A percentile compares a stretch with the other conserved stretches of the same genome.
phyloP scores from a whole-genome alignment of 345 rosid species.

The Corymbia maculata region DNA sequence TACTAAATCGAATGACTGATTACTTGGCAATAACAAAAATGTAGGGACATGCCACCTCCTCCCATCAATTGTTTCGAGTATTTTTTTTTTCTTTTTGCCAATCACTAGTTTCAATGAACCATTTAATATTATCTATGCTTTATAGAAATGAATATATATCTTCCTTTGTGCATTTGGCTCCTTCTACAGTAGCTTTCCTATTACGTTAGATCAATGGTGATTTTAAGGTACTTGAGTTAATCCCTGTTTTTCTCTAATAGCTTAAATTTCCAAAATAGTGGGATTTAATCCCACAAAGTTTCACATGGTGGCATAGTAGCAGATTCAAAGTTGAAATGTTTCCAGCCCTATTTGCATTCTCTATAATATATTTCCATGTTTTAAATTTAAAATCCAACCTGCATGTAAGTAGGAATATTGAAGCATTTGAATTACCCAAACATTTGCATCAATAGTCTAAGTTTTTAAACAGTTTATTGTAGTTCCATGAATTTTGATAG shows the following conservation, averaged over 20 bases:
- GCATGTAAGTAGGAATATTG: background rate
- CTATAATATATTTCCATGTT: no score
- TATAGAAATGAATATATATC: no score
- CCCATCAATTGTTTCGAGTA: background rate
- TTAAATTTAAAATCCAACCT: no score
- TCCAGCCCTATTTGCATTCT: no score
- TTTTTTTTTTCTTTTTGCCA: no score
- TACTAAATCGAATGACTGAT: background rate
- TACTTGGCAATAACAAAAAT: background rate
- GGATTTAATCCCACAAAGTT: background rate
- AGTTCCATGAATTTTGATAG: background rate
- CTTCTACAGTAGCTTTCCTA: background rate
- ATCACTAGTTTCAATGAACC: background rate
- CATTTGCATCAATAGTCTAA: background rate
- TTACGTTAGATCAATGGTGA: background rate
- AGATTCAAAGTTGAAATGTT: no score
- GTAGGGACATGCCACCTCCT: background rate
- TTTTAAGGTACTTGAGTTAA: no score
- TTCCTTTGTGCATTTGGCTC: background rate
- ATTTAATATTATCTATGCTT: background rate
- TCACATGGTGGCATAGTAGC: no score
- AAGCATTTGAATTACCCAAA: background rate
- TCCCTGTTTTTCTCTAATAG: no score
- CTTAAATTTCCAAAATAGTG: no score
- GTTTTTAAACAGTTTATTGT: background rate